phyloP scores from a whole-genome alignment of 441 rosid species.

The Jatropha multifida region DNA sequence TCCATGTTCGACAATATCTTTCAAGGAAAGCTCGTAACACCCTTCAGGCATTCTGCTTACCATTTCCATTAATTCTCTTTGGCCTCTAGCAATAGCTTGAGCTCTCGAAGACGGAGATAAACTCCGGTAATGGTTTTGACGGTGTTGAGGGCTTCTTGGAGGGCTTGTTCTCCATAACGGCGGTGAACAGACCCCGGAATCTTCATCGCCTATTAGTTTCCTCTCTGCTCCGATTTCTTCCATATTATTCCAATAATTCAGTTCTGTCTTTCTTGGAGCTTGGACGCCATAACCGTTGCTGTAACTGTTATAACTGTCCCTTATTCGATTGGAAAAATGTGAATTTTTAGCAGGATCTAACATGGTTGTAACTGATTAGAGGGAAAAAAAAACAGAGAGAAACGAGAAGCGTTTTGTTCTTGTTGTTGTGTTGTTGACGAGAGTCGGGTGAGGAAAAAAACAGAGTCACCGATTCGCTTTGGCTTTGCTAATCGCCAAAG shows the following conservation, averaged over 20 bases:
- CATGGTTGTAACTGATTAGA: constrained; percentile 27
- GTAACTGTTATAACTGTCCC: background rate
- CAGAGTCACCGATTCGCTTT: background rate
- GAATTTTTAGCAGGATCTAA: constrained; percentile 34
- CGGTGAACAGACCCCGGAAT: constrained; percentile 56
- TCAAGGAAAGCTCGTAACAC: constrained; percentile 79
- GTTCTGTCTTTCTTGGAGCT: constrained; percentile 13
- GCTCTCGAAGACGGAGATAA: constrained; percentile 67
- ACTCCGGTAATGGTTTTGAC: constrained; percentile 37
- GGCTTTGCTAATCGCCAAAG: background rate
- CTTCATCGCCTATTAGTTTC: constrained; percentile 30
- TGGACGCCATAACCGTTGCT: background rate
- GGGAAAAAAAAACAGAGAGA: background rate
- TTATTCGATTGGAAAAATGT: constrained; percentile 26
- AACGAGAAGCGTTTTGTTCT: constrained; percentile 16
- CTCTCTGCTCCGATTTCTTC: background rate
- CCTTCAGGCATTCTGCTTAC: constrained; percentile 89
- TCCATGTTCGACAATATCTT: constrained; percentile 62
- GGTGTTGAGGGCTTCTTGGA: constrained; percentile 36
- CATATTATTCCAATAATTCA: constrained; percentile 20
- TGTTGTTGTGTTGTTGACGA: background rate
- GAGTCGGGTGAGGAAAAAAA: background rate
- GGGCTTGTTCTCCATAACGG: constrained; percentile 69
- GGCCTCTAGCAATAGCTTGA: constrained; percentile 77
- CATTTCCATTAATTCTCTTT: constrained; percentile 89